Evolutionary conservation across 1,284 basidiomycete species (phyloP).

Genomic region (Ganoderma sinense): DNA sequence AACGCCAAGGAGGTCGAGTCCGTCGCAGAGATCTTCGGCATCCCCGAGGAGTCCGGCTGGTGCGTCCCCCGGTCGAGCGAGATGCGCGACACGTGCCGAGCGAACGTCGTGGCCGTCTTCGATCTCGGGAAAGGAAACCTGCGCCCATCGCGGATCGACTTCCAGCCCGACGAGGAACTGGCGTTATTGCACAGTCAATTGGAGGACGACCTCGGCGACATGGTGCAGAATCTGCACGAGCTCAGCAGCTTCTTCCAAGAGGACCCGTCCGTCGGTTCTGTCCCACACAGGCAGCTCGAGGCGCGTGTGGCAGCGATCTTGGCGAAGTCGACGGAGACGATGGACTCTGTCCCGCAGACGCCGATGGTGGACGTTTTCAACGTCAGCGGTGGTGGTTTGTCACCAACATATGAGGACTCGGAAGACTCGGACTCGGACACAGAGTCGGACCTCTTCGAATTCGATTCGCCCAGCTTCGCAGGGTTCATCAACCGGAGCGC

Average conservation of each 20-base stretch:
- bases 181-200: conserved; percentile 47
- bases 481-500: conserved; percentile 18
- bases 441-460: conserved; percentile 29
- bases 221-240: conserved; percentile 88
- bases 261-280: conserved; percentile 41
- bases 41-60: conserved; percentile 87
- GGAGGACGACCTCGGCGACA: conserved; percentile 76
- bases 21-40: conserved; percentile 79
- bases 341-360: conserved; percentile 70
- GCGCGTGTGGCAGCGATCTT: conserved; percentile 82
- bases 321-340: conserved; percentile 71
- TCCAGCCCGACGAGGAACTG: conserved; percentile 59
- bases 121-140: conserved; percentile 81
- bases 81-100: conserved; percentile 69
- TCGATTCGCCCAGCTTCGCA: conserved; percentile 32
- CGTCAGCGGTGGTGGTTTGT: conserved; percentile 50
- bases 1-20: conserved; percentile 55
- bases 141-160: conserved; percentile 77
- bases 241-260: conserved; percentile 89
- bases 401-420: conserved; percentile 29
- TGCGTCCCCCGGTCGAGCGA: conserved; percentile 75
- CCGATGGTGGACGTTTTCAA: conserved; percentile 82
- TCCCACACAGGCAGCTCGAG: conserved; percentile 59
- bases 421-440: conserved; percentile 27
- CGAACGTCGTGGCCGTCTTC: conserved; percentile 85